Evolutionary conservation across 2,329 filamentous ascomycete species (phyloP).

Genomic region (Aspergillus niger): DNA sequence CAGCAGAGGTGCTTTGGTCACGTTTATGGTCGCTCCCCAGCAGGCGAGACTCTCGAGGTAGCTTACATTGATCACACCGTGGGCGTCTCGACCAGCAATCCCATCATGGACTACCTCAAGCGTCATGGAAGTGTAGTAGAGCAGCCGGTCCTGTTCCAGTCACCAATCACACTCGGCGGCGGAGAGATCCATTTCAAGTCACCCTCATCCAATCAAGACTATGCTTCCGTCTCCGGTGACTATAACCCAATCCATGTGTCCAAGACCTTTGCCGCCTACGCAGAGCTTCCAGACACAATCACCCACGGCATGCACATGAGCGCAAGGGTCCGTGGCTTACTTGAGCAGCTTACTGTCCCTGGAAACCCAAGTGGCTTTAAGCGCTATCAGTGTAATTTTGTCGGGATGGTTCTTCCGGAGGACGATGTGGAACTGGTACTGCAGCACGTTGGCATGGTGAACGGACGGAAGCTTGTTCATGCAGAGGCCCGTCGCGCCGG

Average conservation of each 20-base stretch:
- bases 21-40: not conserved
- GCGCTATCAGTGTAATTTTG: not conserved
- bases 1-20: not conserved
- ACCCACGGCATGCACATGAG: conserved; percentile 99
- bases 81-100: conserved; percentile 3
- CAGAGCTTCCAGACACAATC: conserved; percentile 89
- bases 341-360: conserved; percentile 35
- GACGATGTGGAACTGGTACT: conserved; percentile 4
- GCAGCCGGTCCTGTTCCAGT: not conserved
- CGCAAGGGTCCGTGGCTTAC: conserved; percentile 73
- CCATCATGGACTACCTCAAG: conserved; percentile 11
- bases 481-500: not conserved
- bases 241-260: conserved; percentile 98
- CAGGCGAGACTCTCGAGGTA: not conserved
- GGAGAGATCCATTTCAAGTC: not conserved
- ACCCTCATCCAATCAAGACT: conserved; percentile 71
- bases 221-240: conserved; percentile 90
- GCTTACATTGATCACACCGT: not conserved
- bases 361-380: not conserved
- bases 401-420: not conserved
- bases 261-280: conserved; percentile 89
- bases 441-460: conserved; percentile 10
- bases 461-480: conserved; percentile 3
- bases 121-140: not conserved
- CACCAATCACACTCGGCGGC: not conserved